Evolutionary conservation across 2,329 filamentous ascomycete species (phyloP).

Genomic region (Fusarium xyrophilum): DNA sequence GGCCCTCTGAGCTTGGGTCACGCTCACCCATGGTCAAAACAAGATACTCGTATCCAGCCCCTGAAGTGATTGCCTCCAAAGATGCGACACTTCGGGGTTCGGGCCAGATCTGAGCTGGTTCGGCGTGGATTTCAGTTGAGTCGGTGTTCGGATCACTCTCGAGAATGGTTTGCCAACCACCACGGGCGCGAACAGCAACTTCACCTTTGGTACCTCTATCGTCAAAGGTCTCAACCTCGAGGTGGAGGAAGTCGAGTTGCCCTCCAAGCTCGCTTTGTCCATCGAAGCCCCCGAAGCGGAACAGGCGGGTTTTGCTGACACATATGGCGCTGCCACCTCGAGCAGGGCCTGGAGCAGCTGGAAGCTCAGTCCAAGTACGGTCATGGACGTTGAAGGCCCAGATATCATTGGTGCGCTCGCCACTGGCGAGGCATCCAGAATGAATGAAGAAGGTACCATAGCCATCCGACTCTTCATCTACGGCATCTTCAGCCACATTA

Average conservation of each 20-base stretch:
- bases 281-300: conserved; percentile 82
- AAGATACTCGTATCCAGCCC: conserved; percentile 67
- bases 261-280: conserved; percentile 74
- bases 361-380: conserved; percentile 71
- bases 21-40: conserved; percentile 67
- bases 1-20: conserved; percentile 56
- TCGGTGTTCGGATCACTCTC: conserved; percentile 47
- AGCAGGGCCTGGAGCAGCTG: conserved; percentile 69
- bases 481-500: conserved; percentile 62
- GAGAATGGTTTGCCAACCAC: conserved; percentile 62
- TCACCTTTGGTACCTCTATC: conserved; percentile 58
- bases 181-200: conserved; percentile 57
- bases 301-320: conserved; percentile 69
- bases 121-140: conserved; percentile 47
- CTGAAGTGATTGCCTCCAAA: conserved; percentile 63
- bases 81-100: conserved; percentile 60
- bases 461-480: conserved; percentile 67
- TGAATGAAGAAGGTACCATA: conserved; percentile 77
- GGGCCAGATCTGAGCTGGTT: conserved; percentile 55
- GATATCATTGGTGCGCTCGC: conserved; percentile 69
- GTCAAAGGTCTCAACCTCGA: conserved; percentile 63
- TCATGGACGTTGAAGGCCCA: conserved; percentile 78
- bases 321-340: conserved; percentile 74
- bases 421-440: conserved; percentile 72
- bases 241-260: conserved; percentile 69